phyloP scores from a whole-genome alignment of 176 grass and related monocot genomes.

The Ensete ventricosum region DNA sequence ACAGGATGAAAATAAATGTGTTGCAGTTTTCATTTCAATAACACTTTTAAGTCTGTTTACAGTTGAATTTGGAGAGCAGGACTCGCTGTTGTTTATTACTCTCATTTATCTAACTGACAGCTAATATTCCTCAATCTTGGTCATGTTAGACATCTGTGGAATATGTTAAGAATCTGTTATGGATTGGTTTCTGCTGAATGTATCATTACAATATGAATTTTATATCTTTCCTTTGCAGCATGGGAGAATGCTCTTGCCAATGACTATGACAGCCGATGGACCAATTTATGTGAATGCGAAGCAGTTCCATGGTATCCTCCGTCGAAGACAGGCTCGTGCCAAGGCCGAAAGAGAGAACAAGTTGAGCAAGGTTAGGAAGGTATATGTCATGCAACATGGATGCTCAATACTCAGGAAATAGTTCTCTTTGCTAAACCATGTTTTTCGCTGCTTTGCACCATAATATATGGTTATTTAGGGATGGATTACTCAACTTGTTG shows the following conservation, averaged over 20 bases:
- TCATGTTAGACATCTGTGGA: neutral
- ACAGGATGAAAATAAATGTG: neutral
- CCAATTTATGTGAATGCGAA: slow-evolving; percentile 9
- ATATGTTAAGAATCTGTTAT: neutral
- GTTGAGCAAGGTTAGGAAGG: neutral
- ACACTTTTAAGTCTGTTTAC: neutral
- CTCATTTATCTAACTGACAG: neutral
- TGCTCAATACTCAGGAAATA: neutral
- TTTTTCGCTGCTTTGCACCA: too few species aligned
- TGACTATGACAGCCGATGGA: slow-evolving; percentile 3
- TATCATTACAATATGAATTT: neutral
- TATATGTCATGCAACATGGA: neutral
- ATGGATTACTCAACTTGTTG: too few species aligned
- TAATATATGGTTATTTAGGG: too few species aligned
- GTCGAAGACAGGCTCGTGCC: neutral
- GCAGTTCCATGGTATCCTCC: slow-evolving; percentile 9
- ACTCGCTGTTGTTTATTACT: neutral
- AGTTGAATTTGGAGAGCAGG: neutral
- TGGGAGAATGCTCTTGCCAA: slow-evolving; percentile 5
- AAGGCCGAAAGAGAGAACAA: slow-evolving; percentile 11
- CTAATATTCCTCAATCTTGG: neutral
- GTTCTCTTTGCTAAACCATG: neutral
- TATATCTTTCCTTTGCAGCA: neutral
- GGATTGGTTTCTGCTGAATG: neutral
- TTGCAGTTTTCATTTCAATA: neutral